Percentiles rank a stretch among this genome's conserved stretches.
Evolutionary conservation across 139 green algal species (phyloP).

Genomic region (Picochlorum sp.): DNA sequence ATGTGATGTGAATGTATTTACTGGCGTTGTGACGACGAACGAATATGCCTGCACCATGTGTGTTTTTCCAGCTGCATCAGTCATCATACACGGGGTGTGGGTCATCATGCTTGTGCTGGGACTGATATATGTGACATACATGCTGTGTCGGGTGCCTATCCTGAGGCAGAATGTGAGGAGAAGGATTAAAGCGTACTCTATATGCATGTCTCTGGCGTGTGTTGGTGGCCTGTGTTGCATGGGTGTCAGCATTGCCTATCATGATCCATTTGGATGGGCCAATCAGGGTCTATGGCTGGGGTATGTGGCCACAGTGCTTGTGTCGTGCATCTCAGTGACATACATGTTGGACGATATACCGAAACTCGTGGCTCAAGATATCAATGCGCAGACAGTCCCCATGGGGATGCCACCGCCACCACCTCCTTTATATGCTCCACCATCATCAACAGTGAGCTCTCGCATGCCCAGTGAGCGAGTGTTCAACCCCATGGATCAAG

Average conservation of each 20-base stretch:
- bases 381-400: too few relatives aligned
- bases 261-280: slow-evolving; percentile 26
- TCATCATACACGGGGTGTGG: slow-evolving; percentile 14
- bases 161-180: slow-evolving; percentile 12
- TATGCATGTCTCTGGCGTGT: background rate
- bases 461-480: too few relatives aligned
- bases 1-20: slow-evolving; percentile 4
- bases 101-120: background rate
- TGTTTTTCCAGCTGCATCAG: slow-evolving; percentile 24
- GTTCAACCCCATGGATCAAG: too few relatives aligned
- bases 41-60: slow-evolving; percentile 16
- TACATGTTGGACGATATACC: too few relatives aligned
- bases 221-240: background rate
- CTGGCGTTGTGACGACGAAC: background rate
- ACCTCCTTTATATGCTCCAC: too few relatives aligned
- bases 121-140: slow-evolving; percentile 8
- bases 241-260: slow-evolving; percentile 12
- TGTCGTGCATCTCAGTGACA: background rate
- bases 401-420: too few relatives aligned
- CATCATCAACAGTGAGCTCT: too few relatives aligned
- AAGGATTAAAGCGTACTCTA: slow-evolving; percentile 4
- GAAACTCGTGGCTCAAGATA: too few relatives aligned
- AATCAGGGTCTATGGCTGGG: slow-evolving; percentile 29
- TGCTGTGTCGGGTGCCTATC: slow-evolving; percentile 1
- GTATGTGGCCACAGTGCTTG: slow-evolving; percentile 11